Evolutionary conservation across 257 asterid genomes (phyloP), one percentile per base, ranked within the genome.

Genomic region (Primulina eburnea): DNA sequence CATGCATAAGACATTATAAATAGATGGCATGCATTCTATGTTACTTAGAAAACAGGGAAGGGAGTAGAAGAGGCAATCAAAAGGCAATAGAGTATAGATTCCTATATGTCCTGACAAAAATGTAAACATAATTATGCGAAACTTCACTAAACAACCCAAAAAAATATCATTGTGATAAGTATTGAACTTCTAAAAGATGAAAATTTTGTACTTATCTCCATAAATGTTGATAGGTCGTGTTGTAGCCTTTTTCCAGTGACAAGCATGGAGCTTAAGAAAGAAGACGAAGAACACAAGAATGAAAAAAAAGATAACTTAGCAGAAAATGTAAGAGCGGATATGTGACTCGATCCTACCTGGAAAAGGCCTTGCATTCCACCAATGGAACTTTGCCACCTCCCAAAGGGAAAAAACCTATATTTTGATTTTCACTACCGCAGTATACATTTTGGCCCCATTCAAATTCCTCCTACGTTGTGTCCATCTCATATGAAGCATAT

Each of bases 281-380:
- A 60, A 16, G 20, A 6, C 7, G 12, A 8, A 58, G 12, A 9
- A n/a, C 14, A 17, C 30, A 34, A n/a, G 47, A 24, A 20, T 24
- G 17, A 14, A 0, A 7, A n/a, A n/a, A n/a, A 56, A 5, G 59
- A 64, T 57, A 20, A n/a, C 38, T 26, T 34, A 21, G 53, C 35
- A 37, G 67, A 11, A 28, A 55, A 73, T 28, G 18, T 14, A 21
- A 68, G 5, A 16, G 64, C 26, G 10, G 60, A 35, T 10, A 56
- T 1, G 53, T 5, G 20, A 24, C 29, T 6, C 6, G 62, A 63
- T 14, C 84, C 40, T 79, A 88, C 95, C 30, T 73, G 79, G 58
- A 84, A 59, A 29, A 73, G 20, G 62, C 88, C 88, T 58, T 59
- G 73, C 24, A 78, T 58, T 60, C 89, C 89, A 43, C 76, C 74